Evolutionary conservation across 345 rosid species (phyloP), one percentile per base, ranked within the genome.

Genomic region (Sisymbrium irio): DNA sequence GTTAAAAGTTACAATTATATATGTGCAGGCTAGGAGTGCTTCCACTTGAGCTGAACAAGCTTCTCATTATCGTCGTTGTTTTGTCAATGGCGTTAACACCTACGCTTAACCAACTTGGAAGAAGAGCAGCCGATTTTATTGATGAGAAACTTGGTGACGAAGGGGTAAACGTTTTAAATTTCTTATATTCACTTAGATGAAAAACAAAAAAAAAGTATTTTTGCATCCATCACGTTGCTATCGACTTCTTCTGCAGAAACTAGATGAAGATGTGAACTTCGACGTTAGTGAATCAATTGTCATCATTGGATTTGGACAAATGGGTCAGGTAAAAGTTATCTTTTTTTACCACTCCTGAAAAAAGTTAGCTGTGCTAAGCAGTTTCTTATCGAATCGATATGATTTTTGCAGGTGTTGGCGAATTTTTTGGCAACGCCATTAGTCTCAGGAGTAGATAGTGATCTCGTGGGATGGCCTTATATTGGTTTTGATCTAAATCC

Each of bases 41-140:
- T 41, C 98, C 98, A 14, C 94, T 91, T 73, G 98, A 94, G 84
- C 92, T 94, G 77, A 94, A 89, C 88, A 94, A 94, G 82, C 87
- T 94, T 71, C 97, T 94, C 66, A 94, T 91, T 68, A 94, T 94
- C 65, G 96, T 94, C 9, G 98, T 94, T 57, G 97, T 94, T 18
- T 72, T 94, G 82, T 94, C 98, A 42, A 91, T 94, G 98, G 97
- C 98, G 14, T 77, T 94, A 77, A 94, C 98, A 71, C 98, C 98
- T 36, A 76, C 86, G 54, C 96, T 94, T 66, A 91, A 91, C 75
- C 95, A 88, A 49, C 81, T 83, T 77, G 98, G 97, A 69, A 86
- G 88, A 85, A 83, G 54, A 80, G 96, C 97, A 54, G 89, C 98
- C 1, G 92, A 86, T 45, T 86, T 87, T 62, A 76, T 94, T 58